phyloP scores from a whole-genome alignment of 768 basidiomycete genomes.

The Gelatoporia subvermispora region DNA sequence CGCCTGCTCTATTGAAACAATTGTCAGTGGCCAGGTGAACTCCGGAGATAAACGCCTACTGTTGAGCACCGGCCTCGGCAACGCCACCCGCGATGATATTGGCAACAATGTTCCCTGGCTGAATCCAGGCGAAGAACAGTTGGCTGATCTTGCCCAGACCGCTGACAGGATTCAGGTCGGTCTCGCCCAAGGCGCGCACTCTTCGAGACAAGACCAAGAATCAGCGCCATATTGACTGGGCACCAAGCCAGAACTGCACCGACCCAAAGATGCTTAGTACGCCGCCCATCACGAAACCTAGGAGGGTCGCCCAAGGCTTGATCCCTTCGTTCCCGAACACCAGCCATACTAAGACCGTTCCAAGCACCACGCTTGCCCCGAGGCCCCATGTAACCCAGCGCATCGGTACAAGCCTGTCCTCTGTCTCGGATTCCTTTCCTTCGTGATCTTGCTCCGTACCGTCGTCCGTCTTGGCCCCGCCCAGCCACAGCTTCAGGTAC shows the following conservation, averaged over 20 bases:
- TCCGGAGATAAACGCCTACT: conserved; percentile 44
- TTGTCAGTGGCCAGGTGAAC: background rate
- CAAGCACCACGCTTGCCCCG: conserved; percentile 51
- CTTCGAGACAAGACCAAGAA: conserved; percentile 33
- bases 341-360: conserved; percentile 78
- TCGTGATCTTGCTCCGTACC: conserved; percentile 26
- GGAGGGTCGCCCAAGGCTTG: conserved; percentile 88
- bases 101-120: conserved; percentile 94
- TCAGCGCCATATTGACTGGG: background rate
- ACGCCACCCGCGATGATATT: conserved; percentile 97
- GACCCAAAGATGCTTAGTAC: conserved; percentile 86
- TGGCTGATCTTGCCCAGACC: conserved; percentile 95
- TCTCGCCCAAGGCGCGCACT: conserved; percentile 92
- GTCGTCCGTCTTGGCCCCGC: background rate
- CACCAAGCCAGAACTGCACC: conserved; percentile 17
- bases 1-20: conserved; percentile 65
- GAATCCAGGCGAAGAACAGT: conserved; percentile 88
- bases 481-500: conserved; percentile 22
- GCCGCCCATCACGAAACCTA: conserved; percentile 80
- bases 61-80: conserved; percentile 93
- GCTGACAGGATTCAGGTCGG: conserved; percentile 88
- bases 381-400: conserved; percentile 76
- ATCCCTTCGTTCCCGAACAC: conserved; percentile 92
- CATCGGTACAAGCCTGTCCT: conserved; percentile 75
- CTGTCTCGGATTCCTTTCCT: conserved; percentile 68